Percentiles rank a stretch among this genome's conserved stretches.
Evolutionary conservation across 164 flowering plant species (phyloP).

Genomic region (Sedum album): DNA sequence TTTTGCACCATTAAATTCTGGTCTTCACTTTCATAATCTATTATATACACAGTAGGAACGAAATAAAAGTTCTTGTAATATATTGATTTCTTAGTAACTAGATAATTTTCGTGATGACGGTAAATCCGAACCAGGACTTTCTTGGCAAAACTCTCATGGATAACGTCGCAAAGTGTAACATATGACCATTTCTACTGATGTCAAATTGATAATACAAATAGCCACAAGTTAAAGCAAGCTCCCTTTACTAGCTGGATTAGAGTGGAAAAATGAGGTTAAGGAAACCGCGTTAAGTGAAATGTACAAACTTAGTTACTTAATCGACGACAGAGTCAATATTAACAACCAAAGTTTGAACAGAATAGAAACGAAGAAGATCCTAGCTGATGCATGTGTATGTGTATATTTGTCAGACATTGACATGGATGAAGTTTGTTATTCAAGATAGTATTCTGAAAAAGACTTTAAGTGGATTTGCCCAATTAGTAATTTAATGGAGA

Average conservation of each 20-base stretch:
- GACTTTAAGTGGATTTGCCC: no score
- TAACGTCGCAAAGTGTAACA: no score
- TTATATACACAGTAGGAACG: no score
- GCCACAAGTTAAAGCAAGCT: background rate
- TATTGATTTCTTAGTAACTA: no score
- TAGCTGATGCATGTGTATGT: background rate
- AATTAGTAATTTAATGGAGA: background rate
- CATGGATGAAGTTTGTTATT: no score
- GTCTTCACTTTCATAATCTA: background rate
- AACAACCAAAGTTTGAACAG: background rate
- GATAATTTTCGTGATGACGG: no score
- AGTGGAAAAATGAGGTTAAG: no score
- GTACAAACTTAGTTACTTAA: background rate
- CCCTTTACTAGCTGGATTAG: no score
- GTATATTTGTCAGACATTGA: no score
- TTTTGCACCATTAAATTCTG: background rate
- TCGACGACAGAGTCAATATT: background rate
- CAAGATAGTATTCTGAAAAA: background rate
- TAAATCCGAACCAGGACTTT: no score
- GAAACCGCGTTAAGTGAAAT: background rate
- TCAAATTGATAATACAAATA: background rate
- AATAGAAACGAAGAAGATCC: background rate
- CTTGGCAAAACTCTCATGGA: no score
- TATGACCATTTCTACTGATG: background rate
- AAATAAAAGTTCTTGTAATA: no score